A percentile compares a stretch with the other conserved stretches of the same genome.
These are phyloP conservation scores for Gossypium sturtianum DNA, from an alignment of 345 rosid species.

Conservation along the genomic window DNA sequence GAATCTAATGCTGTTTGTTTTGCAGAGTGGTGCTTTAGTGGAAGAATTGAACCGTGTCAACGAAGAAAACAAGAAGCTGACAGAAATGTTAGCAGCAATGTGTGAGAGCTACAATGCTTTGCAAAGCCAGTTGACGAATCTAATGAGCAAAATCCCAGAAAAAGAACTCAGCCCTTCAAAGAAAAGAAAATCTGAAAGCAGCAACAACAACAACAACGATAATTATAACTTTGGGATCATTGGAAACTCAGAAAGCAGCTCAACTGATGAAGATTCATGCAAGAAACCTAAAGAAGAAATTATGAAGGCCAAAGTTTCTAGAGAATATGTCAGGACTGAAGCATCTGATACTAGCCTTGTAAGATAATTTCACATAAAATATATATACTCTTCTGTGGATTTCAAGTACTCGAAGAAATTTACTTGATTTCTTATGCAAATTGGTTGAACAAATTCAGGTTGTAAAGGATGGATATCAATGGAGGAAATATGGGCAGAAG, in stretches of 20 bases:
- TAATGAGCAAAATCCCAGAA: conserved; percentile 39
- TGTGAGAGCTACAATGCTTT: conserved; percentile 74
- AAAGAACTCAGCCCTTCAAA: conserved; percentile 50
- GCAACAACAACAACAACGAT: conserved; percentile 22
- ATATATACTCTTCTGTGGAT: neutral
- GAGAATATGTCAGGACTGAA: conserved; percentile 54
- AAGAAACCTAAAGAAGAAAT: conserved; percentile 76
- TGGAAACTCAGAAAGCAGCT: conserved; percentile 80
- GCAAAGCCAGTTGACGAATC: conserved; percentile 51
- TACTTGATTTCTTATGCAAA: neutral
- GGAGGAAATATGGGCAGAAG: conserved; percentile 99
- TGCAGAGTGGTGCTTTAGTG: conserved; percentile 45
- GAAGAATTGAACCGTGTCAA: conserved; percentile 77
- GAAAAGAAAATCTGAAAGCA: conserved; percentile 69
- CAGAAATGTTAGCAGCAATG: conserved; percentile 67
- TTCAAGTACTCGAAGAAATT: neutral
- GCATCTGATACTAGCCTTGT: conserved; percentile 75
- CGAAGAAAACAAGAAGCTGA: conserved; percentile 82
- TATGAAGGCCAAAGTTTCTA: conserved; percentile 64
- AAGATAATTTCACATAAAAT: conserved; percentile 24
- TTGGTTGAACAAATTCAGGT: conserved; percentile 31
- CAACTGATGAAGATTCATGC: conserved; percentile 76
- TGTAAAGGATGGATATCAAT: conserved; percentile 95
- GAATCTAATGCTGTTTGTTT: neutral
- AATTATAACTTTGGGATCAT: conserved; percentile 23